phyloP scores from a whole-genome alignment of 208 protist genomes.

The Blechomonas ayalai region DNA sequence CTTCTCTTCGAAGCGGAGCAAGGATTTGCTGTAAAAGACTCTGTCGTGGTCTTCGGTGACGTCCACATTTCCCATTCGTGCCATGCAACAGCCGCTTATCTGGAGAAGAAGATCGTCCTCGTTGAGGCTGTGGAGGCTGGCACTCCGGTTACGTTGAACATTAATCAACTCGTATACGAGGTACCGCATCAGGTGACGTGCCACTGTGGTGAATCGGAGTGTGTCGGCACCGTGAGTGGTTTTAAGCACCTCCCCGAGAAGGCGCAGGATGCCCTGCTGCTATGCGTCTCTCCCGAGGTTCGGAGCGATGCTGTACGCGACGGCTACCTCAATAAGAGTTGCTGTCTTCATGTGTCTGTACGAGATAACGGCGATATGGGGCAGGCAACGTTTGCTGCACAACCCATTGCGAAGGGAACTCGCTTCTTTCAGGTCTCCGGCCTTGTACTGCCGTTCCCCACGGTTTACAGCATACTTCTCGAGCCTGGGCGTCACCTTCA shows the following conservation, averaged over 20 bases:
- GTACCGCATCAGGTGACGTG: conserved; percentile 36
- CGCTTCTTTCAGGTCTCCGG: conserved; percentile 68
- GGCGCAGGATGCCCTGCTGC: conserved; percentile 39
- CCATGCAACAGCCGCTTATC: conserved; percentile 39
- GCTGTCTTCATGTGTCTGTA: conserved; percentile 49
- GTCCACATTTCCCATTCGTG: conserved; percentile 62
- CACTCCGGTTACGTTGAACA: conserved; percentile 56
- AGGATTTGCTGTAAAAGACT: conserved; percentile 19
- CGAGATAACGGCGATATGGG: conserved; percentile 60
- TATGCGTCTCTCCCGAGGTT: conserved; percentile 44
- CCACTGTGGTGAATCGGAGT: conserved; percentile 28
- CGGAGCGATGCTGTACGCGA: conserved; percentile 38
- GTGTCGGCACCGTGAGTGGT: conserved; percentile 30
- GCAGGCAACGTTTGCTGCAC: conserved; percentile 73
- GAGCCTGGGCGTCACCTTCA: conserved; percentile 57
- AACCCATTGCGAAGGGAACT: conserved; percentile 38
- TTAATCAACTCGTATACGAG: conserved; percentile 66
- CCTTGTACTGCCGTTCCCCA: conserved; percentile 72
- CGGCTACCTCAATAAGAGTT: conserved; percentile 47
- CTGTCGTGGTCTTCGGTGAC: conserved; percentile 47
- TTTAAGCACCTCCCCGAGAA: conserved; percentile 34
- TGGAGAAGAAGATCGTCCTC: conserved; percentile 58
- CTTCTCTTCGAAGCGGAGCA: conserved; percentile 38
- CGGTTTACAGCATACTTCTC: conserved; percentile 77
- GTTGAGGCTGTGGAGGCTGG: conserved; percentile 21